Percentiles rank a stretch among this genome's conserved stretches.
phyloP scores from a whole-genome alignment of 768 basidiomycete genomes.

The Tremella fuciformis region DNA sequence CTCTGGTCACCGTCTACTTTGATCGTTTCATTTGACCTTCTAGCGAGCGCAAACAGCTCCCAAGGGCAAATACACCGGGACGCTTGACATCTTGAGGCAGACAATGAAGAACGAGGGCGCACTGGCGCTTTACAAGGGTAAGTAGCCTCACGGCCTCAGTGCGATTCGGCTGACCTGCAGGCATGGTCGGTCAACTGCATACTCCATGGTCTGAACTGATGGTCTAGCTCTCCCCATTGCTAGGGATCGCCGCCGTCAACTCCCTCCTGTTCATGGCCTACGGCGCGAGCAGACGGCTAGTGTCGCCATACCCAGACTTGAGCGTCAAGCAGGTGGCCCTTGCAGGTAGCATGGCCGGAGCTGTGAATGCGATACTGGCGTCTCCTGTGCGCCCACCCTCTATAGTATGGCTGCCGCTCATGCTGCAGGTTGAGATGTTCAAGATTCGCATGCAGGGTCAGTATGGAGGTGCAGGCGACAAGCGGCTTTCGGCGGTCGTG shows the following conservation, averaged over 20 bases:
- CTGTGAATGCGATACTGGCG: constrained; percentile 81
- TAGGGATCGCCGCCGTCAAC: constrained; percentile 94
- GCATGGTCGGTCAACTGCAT: not conserved
- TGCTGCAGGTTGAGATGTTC: constrained; percentile 70
- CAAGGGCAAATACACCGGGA: constrained; percentile 66
- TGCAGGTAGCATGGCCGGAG: constrained; percentile 91
- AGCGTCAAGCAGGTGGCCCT: constrained; percentile 73
- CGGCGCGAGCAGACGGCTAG: constrained; percentile 70
- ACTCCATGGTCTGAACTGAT: not conserved
- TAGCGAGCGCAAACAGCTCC: constrained; percentile 53
- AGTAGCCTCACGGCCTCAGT: not conserved
- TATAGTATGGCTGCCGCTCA: not conserved
- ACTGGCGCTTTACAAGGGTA: constrained; percentile 85
- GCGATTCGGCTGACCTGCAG: not conserved
- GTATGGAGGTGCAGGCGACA: constrained; percentile 76
- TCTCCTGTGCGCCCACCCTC: constrained; percentile 63
- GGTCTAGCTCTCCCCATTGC: constrained; percentile 69
- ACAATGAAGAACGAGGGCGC: constrained; percentile 84
- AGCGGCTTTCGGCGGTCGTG: constrained; percentile 68
- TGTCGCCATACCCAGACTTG: constrained; percentile 84
- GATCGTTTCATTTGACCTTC: not conserved
- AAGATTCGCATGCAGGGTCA: constrained; percentile 96
- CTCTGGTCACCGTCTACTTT: not conserved
- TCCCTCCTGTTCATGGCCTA: constrained; percentile 92
- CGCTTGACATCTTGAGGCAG: constrained; percentile 81